phyloP scores from a whole-genome alignment of 768 basidiomycete genomes.

The Grammothele lineata region DNA sequence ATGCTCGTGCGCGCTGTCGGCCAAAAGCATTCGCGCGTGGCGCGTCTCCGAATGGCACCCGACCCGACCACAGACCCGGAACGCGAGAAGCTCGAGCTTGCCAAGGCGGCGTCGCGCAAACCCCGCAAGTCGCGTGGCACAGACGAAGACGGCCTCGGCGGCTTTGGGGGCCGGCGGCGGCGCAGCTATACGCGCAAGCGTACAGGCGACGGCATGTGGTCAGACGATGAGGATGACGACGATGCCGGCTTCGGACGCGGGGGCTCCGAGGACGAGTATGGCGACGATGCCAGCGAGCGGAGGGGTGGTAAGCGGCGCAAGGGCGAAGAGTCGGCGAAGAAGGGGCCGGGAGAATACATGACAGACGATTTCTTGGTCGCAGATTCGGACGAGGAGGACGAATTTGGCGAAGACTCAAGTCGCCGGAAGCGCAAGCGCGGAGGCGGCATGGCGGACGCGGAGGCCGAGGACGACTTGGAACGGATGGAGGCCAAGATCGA shows the following conservation, averaged over 20 bases:
- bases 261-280: slow-evolving; percentile 41
- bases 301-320: slow-evolving; percentile 38
- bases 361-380: slow-evolving; percentile 84
- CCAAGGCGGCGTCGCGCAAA: slow-evolving; percentile 61
- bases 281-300: slow-evolving; percentile 47
- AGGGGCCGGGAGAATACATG: slow-evolving; percentile 67
- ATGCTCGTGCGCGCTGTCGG: slow-evolving; percentile 85
- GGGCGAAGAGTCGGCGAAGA: slow-evolving; percentile 28
- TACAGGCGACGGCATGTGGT: slow-evolving; percentile 47
- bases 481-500: slow-evolving; percentile 65
- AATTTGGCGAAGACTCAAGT: slow-evolving; percentile 16
- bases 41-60: slow-evolving; percentile 74
- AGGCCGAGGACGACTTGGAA: slow-evolving; percentile 59
- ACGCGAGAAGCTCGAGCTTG: slow-evolving; percentile 63
- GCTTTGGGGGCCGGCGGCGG: slow-evolving; percentile 41
- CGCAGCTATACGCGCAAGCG: slow-evolving; percentile 37
- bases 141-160: slow-evolving; percentile 42
- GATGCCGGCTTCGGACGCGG: slow-evolving; percentile 21
- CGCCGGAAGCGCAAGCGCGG: slow-evolving; percentile 10
- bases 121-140: slow-evolving; percentile 56
- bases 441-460: slow-evolving; percentile 22
- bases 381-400: slow-evolving; percentile 63
- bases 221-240: slow-evolving; percentile 64
- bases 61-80: slow-evolving; percentile 76
- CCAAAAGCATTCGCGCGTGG: slow-evolving; percentile 79